Percentiles rank a stretch among this genome's conserved stretches.
These are phyloP conservation scores for Kentomonas sorsogonicus DNA, from an alignment of 208 protist genomes.

Conservation along the genomic window DNA sequence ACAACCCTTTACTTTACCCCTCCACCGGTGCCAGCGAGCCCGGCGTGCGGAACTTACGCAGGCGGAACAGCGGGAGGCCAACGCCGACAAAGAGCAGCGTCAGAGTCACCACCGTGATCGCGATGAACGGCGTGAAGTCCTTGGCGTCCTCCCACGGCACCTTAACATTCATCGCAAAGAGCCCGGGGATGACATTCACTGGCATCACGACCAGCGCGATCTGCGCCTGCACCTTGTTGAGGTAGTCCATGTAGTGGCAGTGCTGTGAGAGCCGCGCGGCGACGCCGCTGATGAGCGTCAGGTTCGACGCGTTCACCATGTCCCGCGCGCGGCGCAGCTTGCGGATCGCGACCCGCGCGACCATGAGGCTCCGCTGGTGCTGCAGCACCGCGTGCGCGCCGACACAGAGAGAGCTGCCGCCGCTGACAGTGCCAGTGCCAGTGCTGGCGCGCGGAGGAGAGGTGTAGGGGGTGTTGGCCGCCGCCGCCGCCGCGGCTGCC, in stretches of 20 bases:
- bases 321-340: constrained; percentile 56
- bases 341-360: constrained; percentile 38
- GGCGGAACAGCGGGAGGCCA: constrained; percentile 30
- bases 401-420: constrained; percentile 22
- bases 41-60: constrained; percentile 48
- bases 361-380: constrained; percentile 51
- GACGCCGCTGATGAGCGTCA: constrained; percentile 80
- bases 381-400: constrained; percentile 20
- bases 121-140: constrained; percentile 35
- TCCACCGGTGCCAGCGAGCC: constrained; percentile 52
- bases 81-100: constrained; percentile 36
- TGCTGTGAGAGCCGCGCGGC: constrained; percentile 64
- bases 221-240: constrained; percentile 72
- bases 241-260: constrained; percentile 82
- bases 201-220: constrained; percentile 78
- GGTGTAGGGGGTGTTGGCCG: no score
- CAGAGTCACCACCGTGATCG: constrained; percentile 43
- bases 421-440: no score
- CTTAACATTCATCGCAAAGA: constrained; percentile 69
- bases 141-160: constrained; percentile 49
- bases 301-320: constrained; percentile 64
- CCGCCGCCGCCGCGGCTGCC: no score
- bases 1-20: constrained; percentile 2
- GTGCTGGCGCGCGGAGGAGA: no score
- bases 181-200: constrained; percentile 54